Evolutionary conservation across 495 filamentous ascomycete species (phyloP).

Genomic region (Penicillium chermesinum): DNA sequence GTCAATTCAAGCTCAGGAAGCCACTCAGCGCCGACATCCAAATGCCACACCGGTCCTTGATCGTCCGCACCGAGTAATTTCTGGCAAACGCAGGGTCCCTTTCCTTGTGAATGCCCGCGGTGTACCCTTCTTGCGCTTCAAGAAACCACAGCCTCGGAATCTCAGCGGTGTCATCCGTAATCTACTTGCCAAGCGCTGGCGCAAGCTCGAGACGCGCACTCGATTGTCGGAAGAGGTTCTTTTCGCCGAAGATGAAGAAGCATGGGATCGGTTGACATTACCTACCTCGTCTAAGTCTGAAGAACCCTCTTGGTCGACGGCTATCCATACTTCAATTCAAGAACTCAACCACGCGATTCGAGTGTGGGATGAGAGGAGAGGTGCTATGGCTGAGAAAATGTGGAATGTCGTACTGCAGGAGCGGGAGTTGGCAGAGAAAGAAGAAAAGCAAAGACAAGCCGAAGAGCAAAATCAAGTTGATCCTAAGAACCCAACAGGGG

Average conservation of each 20-base stretch:
- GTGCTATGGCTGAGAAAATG: slow-evolving; percentile 31
- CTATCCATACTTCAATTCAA: slow-evolving; percentile 11
- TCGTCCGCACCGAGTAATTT: slow-evolving; percentile 42
- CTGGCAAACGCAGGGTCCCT: slow-evolving; percentile 56
- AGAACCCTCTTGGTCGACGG: slow-evolving; percentile 24
- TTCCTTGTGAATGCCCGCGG: slow-evolving; percentile 51
- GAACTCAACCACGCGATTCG: slow-evolving; percentile 19
- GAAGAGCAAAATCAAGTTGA: not conserved
- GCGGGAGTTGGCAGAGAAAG: slow-evolving; percentile 31
- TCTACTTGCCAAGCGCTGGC: slow-evolving; percentile 43
- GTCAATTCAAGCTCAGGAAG: slow-evolving; percentile 20
- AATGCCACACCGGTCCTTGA: slow-evolving; percentile 37
- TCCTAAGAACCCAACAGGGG: too few relatives aligned
- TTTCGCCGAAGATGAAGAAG: slow-evolving; percentile 53
- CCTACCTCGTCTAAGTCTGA: slow-evolving; percentile 18
- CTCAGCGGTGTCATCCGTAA: slow-evolving; percentile 53
- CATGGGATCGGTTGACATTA: slow-evolving; percentile 40
- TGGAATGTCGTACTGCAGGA: slow-evolving; percentile 43
- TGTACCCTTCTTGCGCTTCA: slow-evolving; percentile 65
- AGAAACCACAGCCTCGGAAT: slow-evolving; percentile 59
- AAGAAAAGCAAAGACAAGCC: slow-evolving; percentile 15
- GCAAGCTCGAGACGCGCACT: slow-evolving; percentile 24
- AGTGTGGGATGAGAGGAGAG: slow-evolving; percentile 22
- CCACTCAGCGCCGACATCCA: slow-evolving; percentile 30
- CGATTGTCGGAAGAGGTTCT: slow-evolving; percentile 30